Evolutionary conservation across 192 early-diverging fungal genomes (phyloP), one percentile per base, ranked within the genome.

Genomic region (Backusella macrospora): DNA sequence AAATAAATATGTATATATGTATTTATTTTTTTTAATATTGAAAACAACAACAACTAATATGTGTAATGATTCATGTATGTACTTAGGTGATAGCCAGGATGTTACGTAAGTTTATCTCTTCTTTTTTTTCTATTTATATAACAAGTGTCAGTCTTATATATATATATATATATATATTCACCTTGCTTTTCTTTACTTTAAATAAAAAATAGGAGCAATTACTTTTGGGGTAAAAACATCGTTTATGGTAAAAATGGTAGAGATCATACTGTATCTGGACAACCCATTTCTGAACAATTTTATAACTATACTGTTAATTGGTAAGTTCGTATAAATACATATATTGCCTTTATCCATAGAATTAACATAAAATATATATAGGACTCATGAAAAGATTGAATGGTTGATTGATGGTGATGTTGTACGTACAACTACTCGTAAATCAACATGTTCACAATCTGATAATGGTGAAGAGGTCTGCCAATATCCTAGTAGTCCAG

Each of bases 271-370:
- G 62, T 77, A 37, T 37, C 65, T 21, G 67, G 29, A 26, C 8
- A 29, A 0, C 47, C 40, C 70, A 72, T 78, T 21, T 80, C 74
- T 46, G 45, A 59, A 15, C 74, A 67, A 15, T 88, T 79, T 65
- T 80, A 88, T 40, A 77, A 46, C 38, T 88, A 88, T 62, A 78
- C 75, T 15, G 74, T 88, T 39, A 72, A 83, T 40, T 88, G 86
- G 85, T 76, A 76, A 76, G 3, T 47, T 47, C 5, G 13, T 47
- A 18, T 18, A 52, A 18, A 52, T 18, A 15, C 16, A 52, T 52
- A 52, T 52, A 18, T 18, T 52, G 18, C 14, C 16, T 52, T 16
- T 52, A 52, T 52, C 37, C 14, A 40, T 39, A 23, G 26, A 63
- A 26, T 64, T 18, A 26, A 42, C 3, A 42, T 6, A 6, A 42